Evolutionary conservation across 768 basidiomycete genomes (phyloP), one percentile per base, ranked within the genome.

Genomic region (Cubamyces lactineus): DNA sequence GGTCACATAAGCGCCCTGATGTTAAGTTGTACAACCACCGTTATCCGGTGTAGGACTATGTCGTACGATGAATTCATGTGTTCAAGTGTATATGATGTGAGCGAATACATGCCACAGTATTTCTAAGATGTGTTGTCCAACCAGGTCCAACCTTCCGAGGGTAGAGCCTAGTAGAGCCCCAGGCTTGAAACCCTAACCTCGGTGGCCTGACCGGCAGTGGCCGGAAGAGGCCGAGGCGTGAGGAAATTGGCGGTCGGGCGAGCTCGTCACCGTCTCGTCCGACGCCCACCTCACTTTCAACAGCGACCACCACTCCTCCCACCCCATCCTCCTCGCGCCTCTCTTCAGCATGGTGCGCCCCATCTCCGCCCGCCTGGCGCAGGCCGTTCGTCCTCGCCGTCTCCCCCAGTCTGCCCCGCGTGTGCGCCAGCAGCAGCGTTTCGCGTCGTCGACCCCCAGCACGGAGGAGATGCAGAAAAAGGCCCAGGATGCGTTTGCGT

Each of bases 401-500:
- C 42, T 57, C 19, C 62, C 59, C 24, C 63, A 58, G 57, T 55
- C 60, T 53, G 28, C n/a, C 48, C 57, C 61, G 43, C 62, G 63
- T 50, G 43, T 60, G 40, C 65, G 53, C 53, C 61, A 62, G 53
- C 69, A 63, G 51, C 51, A 64, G 50, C 69, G 71, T 55, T 69
- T 70, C 58, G 71, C 71, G 54, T 70, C 67, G 26, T 65, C 67
- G 49, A 65, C 68, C 43, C 67, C 71, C 47, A 71, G 55, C 69
- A 56, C 82, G 34, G 81, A 84, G 66, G 74, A 78, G 6, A 74
- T 86, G 1, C 84, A 86, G 71, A 86, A 89, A 77, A 89, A 88
- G 73, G 86, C 88, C 6, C 85, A 89, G 74, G 86, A 91, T 55
- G 79, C 83, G 43, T 75, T 89, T 62, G 78, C 81, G 51, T 73